Evolutionary conservation across 345 rosid genomes (phyloP), one percentile per base, ranked within the genome.

Genomic region (Balakata baccata): DNA sequence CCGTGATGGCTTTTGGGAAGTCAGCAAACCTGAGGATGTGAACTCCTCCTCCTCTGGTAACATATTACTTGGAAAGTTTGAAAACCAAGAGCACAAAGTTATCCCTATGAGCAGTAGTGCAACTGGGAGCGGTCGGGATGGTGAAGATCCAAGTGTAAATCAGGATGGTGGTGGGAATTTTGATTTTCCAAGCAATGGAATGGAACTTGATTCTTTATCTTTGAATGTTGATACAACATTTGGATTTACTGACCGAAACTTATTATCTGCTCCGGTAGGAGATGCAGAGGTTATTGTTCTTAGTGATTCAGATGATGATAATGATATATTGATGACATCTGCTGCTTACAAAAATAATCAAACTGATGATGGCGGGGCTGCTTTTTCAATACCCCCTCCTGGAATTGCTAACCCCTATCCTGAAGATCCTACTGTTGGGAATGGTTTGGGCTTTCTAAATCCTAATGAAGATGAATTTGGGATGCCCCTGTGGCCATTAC

Each of bases 91-190:
- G 73, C 86, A 58, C 59, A 88, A 90, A 81, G 67, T 76, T 70
- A 89, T 89, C 57, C 93, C 90, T 46, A 92, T 90, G 99, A 91
- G 92, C 85, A 92, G 96, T 84, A 92, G 96, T 81, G 96, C 90
- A 29, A 91, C 97, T 64, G 92, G 84, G 70, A 95, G 99, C 79
- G 91, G 97, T 77, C 87, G 89, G 80, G 98, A 92, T 71, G 93
- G 97, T 78, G 99, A 95, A 80, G 99, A 95, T 80, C 73, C 83
- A 60, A 92, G 99, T 75, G 98, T 92, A 74, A 95, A 91, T 84
- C 98, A 95, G 85, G 96, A 87, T 81, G 96, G 82, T 60, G 81
- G 87, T 77, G 89, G 84, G 67, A 70, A 88, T 75, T 88, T 88
- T 64, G 96, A 91, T 76, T 84, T 89, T 51, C 60, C 79, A 64